Evolutionary conservation across 345 rosid species (phyloP).

Genomic region (Aegle marmelos): DNA sequence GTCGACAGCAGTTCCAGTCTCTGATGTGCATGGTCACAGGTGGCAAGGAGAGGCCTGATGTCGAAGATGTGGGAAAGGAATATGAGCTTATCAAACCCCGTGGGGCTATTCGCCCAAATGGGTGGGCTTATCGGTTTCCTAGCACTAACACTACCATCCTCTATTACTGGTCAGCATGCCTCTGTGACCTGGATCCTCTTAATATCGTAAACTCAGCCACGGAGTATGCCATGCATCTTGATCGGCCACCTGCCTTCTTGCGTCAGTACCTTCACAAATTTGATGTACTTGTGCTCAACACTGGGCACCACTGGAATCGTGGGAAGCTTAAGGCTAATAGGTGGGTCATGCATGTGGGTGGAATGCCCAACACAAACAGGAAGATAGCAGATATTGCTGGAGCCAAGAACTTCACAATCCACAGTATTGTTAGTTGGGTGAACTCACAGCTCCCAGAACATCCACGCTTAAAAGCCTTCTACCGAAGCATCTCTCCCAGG

Average conservation of each 20-base stretch:
- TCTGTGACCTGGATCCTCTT: constrained; percentile 64
- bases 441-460: constrained; percentile 54
- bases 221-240: constrained; percentile 79
- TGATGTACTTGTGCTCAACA: constrained; percentile 69
- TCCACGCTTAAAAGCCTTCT: constrained; percentile 60
- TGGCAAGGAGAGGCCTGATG: constrained; percentile 45
- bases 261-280: constrained; percentile 48
- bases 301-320: constrained; percentile 84
- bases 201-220: constrained; percentile 42
- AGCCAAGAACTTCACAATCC: constrained; percentile 72
- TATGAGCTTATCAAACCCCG: constrained; percentile 51
- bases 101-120: constrained; percentile 57
- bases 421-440: constrained; percentile 68
- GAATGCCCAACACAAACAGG: constrained; percentile 48
- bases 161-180: constrained; percentile 73
- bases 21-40: constrained; percentile 80
- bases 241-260: constrained; percentile 75
- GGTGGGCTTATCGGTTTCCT: constrained; percentile 77
- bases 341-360: constrained; percentile 76
- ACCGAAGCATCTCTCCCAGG: constrained; percentile 74
- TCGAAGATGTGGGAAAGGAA: constrained; percentile 56
- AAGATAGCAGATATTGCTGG: constrained; percentile 54
- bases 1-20: constrained; percentile 82
- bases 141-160: constrained; percentile 67
- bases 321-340: constrained; percentile 63